Evolutionary conservation across 1,284 basidiomycete genomes (phyloP).

Genomic region (Pseudozyma sp.): DNA sequence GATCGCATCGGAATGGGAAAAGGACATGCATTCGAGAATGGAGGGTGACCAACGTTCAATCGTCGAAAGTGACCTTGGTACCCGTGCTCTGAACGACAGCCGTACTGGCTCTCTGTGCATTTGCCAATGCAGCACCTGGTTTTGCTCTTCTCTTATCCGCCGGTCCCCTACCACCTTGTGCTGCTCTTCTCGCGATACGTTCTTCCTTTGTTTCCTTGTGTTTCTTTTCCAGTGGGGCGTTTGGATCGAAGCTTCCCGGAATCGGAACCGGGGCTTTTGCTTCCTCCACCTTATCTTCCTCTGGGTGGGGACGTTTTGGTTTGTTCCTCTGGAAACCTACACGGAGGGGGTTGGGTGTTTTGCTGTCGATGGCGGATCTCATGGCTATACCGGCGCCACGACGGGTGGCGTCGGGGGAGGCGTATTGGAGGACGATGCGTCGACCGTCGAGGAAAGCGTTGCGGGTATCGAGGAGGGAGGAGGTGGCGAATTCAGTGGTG

Average conservation of each 20-base stretch:
- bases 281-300: neutral
- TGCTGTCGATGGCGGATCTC: neutral
- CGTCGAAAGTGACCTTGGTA: slow-evolving; percentile 82
- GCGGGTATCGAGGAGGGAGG: slow-evolving; percentile 82
- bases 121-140: slow-evolving; percentile 90
- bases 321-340: slow-evolving; percentile 25
- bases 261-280: slow-evolving; percentile 39
- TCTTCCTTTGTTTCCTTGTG: slow-evolving; percentile 58
- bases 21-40: neutral
- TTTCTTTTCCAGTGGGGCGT: slow-evolving; percentile 43
- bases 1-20: neutral
- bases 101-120: slow-evolving; percentile 84
- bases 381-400: slow-evolving; percentile 55
- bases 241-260: slow-evolving; percentile 60
- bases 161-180: neutral
- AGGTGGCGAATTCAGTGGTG: slow-evolving; percentile 80
- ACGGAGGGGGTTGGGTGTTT: slow-evolving; percentile 3
- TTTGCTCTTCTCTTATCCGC: slow-evolving; percentile 73
- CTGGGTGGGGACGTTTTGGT: neutral
- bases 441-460: slow-evolving; percentile 88
- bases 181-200: slow-evolving; percentile 17
- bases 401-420: slow-evolving; percentile 81
- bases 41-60: neutral
- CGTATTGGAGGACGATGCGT: slow-evolving; percentile 87
- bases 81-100: slow-evolving; percentile 84